Conservation (phyloP, 805 yeast genomes). For the Lipomyces japonicus region DNA sequence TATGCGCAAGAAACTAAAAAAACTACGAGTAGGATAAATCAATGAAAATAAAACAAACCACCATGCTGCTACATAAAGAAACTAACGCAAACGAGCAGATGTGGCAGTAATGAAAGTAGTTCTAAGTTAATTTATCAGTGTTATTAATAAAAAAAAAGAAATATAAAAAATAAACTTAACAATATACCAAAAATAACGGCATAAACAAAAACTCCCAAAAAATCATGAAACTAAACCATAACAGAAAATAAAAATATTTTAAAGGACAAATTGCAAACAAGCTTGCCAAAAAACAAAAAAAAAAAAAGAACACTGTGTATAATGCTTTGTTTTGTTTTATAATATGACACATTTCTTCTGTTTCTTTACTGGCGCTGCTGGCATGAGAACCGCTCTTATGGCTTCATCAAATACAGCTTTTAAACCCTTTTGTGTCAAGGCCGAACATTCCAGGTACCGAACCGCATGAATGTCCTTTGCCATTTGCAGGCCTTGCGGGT, state of each 20-base stretch:
- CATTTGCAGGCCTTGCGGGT: conserved; percentile 58
- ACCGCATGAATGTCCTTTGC: conserved; percentile 71
- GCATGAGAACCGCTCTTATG: conserved; percentile 42
- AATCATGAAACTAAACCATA: not conserved
- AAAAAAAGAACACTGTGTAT: conserved; percentile 5
- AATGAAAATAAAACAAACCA: not conserved
- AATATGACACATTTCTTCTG: conserved; percentile 50
- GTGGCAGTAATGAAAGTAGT: no score
- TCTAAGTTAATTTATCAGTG: no score
- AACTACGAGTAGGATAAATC: not conserved
- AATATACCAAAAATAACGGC: not conserved
- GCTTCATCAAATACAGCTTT: conserved; percentile 82
- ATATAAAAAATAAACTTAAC: not conserved
- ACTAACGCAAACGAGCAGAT: no score
- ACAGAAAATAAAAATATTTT: conserved; percentile 1
- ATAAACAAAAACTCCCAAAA: not conserved
- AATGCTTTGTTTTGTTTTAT: conserved; percentile 5
- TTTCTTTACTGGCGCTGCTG: conserved; percentile 40
- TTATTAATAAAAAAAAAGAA: not conserved
- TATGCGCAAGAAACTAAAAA: no score
- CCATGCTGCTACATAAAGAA: no score
- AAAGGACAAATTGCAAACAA: conserved; percentile 29
- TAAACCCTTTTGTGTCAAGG: conserved; percentile 83
- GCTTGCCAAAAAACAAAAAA: conserved; percentile 11
- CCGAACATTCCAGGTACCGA: conserved; percentile 81